Evolutionary conservation across 164 flowering plant genomes (phyloP).

Genomic region (Piper betle): DNA sequence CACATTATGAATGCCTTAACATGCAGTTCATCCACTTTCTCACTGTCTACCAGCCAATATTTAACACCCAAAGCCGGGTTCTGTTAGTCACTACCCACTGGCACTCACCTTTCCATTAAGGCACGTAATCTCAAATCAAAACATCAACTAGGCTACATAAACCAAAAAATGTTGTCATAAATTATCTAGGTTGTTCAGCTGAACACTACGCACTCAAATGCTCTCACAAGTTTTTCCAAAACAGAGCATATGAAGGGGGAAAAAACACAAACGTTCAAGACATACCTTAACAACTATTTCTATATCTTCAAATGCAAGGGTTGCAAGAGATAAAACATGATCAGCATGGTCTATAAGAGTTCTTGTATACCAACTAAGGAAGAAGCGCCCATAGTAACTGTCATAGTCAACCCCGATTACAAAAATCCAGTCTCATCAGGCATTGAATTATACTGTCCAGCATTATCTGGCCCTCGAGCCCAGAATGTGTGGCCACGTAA

Average conservation of each 20-base stretch:
- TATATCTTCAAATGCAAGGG: slow-evolving; percentile 71
- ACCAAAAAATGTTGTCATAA: too few relatives aligned
- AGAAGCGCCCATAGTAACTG: slow-evolving; percentile 85
- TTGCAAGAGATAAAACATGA: slow-evolving; percentile 68
- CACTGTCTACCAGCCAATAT: too few relatives aligned
- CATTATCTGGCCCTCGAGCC: slow-evolving; percentile 86
- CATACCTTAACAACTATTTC: slow-evolving; percentile 61
- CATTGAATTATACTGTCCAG: slow-evolving; percentile 78
- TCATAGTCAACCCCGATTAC: slow-evolving; percentile 93
- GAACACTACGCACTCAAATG: too few relatives aligned
- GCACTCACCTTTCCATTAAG: too few relatives aligned
- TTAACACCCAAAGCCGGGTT: too few relatives aligned
- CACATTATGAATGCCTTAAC: too few relatives aligned
- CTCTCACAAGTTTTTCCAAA: neutral
- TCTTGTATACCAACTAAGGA: slow-evolving; percentile 79
- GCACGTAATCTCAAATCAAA: too few relatives aligned
- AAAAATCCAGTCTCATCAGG: slow-evolving; percentile 87
- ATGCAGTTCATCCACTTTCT: too few relatives aligned
- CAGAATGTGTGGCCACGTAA: slow-evolving; percentile 70
- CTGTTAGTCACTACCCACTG: too few relatives aligned
- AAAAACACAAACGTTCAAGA: neutral
- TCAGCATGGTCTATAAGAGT: slow-evolving; percentile 71
- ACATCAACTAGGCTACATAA: too few relatives aligned
- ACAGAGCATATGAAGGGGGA: neutral
- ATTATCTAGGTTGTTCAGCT: too few relatives aligned